Base-by-base conservation (phyloP, 805 yeast species). In the Clavispora phyllophila region DNA sequence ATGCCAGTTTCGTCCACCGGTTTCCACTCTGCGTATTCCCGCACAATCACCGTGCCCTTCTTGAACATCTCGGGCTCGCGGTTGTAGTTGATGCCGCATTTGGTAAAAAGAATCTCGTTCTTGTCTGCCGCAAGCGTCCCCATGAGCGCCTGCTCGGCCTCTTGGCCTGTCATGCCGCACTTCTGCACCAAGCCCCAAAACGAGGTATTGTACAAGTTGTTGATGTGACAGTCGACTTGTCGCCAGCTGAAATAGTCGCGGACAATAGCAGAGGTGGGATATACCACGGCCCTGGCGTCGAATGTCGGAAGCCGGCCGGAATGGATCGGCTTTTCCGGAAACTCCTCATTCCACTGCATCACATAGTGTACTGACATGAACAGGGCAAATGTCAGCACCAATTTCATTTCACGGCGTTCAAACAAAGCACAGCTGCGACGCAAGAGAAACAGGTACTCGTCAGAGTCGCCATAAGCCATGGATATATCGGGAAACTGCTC, bases 211-310 rank as follows among this genome's bases (percentile, higher is more conserved):
- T 91, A 93, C 46, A 93, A 64, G 60, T 93, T 93, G 61, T 93
- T 93, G 42, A 93, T 93, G 65, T 93, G 99, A 40, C 93, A 93
- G 59, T 93, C 99, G 1, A 84, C 98, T 58, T 87, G 97, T 51
- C 99, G 75, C 99, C 99, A 93, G 43, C 85, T 69, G 49, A 93
- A 76, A 58, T 93, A 93, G 61, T 91, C 98, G 43, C 87, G 71
- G 1, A 91, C 69, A 1, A 70, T 65, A 5, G 66, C 54, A 14
- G 68, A 49, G 42, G 73, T 78, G 0, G 99, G 99, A 53, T 93
- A 93, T 1, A 79, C 64, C 8, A 93, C 93, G 2, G 95, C 95
- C 37, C 99, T 68, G 0, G 95, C 89, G 62, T 93, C 99, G 61
- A 93, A 93, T 13, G 85, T 81, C 0, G 99, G 98, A 27, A 91